Evolutionary conservation across 1,139 yeast genomes (phyloP), one percentile per base, ranked within the genome.

Genomic region (Debaryomyces subglobosus): DNA sequence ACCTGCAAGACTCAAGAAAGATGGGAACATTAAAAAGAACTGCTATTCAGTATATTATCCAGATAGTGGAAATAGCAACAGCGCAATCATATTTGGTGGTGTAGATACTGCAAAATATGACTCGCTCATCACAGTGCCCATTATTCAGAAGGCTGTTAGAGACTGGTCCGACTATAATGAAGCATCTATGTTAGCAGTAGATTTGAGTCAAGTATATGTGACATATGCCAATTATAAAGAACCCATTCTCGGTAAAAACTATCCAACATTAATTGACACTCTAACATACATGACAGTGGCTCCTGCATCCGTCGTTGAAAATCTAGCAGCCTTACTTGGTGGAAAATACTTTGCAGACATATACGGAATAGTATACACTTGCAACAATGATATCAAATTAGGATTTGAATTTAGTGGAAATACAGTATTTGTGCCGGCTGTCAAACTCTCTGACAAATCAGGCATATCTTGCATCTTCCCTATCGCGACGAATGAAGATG

Each of bases 31-130:
- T 3, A 39, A 45, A 8, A 48, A 43, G 27, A 43, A 27, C 16
- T 43, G 47, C 25, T 48, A 43, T 15, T 48, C 51, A 3, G 32
- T 48, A 4, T 39, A 29, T n/a, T 48, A 46, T 30, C 51, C 51
- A 4, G 30, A 43, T 25, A 23, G 35, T 13, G 49, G 43, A 5
- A 39, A 45, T 6, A 10, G 20, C 15, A 27, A 35, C 12, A 9
- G 44, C 12, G 37, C 21, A 8, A 24, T 42, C 21, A 43, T 46
- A 13, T 48, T 48, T 46, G 51, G 51, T 24, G 51, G 51, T 5
- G 49, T 43, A 6, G 51, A 48, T 24, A 16, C 29, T 8, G 18
- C 34, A 13, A 48, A 46, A 43, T 48, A 48, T 21, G 40, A 43
- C 15, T 46, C 47, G 12, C 44, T 48, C 24, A 32, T 48, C 12